Evolutionary conservation across 164 flowering plant genomes (phyloP).

Genomic region (Magnolia kwangsiensis): DNA sequence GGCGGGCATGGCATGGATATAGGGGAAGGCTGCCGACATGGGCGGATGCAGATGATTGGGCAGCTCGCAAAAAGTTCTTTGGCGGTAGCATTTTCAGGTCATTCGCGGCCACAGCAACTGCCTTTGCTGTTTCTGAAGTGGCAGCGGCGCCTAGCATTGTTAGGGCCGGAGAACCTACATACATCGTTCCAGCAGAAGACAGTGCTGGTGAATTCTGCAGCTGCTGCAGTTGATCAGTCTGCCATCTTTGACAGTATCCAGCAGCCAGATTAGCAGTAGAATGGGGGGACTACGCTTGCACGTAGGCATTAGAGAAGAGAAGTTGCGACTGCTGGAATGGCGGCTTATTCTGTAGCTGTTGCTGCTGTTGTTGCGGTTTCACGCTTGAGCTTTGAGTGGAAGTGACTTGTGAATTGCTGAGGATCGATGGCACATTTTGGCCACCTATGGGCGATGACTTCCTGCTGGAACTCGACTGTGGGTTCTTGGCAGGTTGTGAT

Average conservation of each 20-base stretch:
- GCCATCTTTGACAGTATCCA: slow-evolving; percentile 51
- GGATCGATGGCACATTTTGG: slow-evolving; percentile 54
- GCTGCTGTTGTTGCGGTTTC: slow-evolving; percentile 28
- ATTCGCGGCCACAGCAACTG: slow-evolving; percentile 48
- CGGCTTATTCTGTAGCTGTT: slow-evolving; percentile 28
- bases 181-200: slow-evolving; percentile 53
- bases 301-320: slow-evolving; percentile 41
- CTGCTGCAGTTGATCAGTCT: slow-evolving; percentile 37
- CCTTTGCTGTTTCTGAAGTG: slow-evolving; percentile 65
- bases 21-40: slow-evolving; percentile 56
- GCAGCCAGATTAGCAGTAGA: slow-evolving; percentile 25
- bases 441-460: slow-evolving; percentile 76
- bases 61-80: slow-evolving; percentile 42
- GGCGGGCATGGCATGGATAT: slow-evolving; percentile 49
- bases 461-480: slow-evolving; percentile 40
- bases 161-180: slow-evolving; percentile 37
- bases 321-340: slow-evolving; percentile 52
- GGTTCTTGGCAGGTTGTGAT: slow-evolving; percentile 46
- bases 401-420: slow-evolving; percentile 48
- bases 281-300: slow-evolving; percentile 50
- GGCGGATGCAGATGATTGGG: slow-evolving; percentile 38
- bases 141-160: slow-evolving; percentile 23
- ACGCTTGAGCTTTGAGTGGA: slow-evolving; percentile 29
- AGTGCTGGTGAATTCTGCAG: slow-evolving; percentile 33
- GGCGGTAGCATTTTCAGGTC: slow-evolving; percentile 42